Conservation (phyloP, 176 grass and related monocot species). For the Luzula sylvatica region DNA sequence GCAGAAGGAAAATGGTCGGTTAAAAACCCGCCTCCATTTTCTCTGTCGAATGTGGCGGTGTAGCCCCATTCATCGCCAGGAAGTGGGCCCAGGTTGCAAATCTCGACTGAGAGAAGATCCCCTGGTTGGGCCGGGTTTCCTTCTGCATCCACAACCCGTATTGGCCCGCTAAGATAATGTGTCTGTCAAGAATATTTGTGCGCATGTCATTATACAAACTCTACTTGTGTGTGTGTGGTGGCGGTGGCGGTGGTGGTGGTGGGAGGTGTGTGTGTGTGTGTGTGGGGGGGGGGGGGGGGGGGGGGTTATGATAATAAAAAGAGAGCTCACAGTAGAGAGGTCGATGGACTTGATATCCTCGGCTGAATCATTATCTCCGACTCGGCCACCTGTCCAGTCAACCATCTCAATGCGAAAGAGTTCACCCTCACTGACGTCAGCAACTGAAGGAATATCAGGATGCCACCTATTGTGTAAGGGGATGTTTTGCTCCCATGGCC, state of each 20-base stretch:
- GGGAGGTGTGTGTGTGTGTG: no score
- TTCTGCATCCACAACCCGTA: constrained; percentile 66
- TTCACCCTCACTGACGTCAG: constrained; percentile 71
- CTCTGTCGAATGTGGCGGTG: constrained; percentile 86
- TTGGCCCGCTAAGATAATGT: constrained; percentile 81
- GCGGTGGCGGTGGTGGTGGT: not conserved
- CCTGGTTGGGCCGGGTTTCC: constrained; percentile 70
- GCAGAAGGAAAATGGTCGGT: constrained; percentile 80
- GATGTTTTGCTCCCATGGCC: constrained; percentile 70
- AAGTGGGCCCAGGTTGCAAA: constrained; percentile 82
- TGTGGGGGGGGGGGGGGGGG: no score
- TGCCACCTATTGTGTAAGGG: constrained; percentile 88
- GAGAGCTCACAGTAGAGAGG: constrained; percentile 46
- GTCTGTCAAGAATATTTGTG: constrained; percentile 29
- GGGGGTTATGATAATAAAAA: no score
- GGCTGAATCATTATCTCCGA: constrained; percentile 63
- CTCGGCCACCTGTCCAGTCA: constrained; percentile 54
- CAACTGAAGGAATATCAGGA: constrained; percentile 63
- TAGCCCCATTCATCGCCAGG: constrained; percentile 84
- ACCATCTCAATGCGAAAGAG: constrained; percentile 81
- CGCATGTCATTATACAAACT: constrained; percentile 10
- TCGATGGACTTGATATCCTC: constrained; percentile 69
- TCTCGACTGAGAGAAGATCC: constrained; percentile 84
- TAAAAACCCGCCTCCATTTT: constrained; percentile 90
- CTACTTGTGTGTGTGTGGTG: not conserved